These are phyloP conservation scores for Colletotrichum nymphaeae DNA, from an alignment of 2,329 filamentous ascomycete species.

Conservation along the genomic window DNA sequence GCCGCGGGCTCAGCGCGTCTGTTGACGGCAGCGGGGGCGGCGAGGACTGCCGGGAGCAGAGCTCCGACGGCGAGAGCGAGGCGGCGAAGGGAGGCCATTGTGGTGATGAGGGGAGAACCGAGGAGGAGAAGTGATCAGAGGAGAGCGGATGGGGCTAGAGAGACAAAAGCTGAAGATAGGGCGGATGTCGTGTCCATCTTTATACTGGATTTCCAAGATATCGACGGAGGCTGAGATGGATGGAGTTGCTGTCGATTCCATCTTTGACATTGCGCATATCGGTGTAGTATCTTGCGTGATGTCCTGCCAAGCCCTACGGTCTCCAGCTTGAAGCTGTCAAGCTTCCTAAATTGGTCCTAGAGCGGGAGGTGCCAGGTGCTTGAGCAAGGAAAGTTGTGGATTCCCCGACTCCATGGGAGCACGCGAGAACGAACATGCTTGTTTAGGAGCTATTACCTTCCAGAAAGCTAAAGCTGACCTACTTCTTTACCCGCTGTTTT, in stretches of 20 bases:
- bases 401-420: neutral
- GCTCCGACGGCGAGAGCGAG: slow-evolving; percentile 46
- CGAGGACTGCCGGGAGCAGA: slow-evolving; percentile 44
- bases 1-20: slow-evolving; percentile 43
- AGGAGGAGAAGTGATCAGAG: neutral
- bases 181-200: slow-evolving; percentile 5
- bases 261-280: slow-evolving; percentile 14
- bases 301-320: slow-evolving; percentile 13
- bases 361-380: neutral
- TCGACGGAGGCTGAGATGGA: neutral
- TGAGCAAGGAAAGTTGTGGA: slow-evolving; percentile 22
- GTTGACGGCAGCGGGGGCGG: slow-evolving; percentile 38
- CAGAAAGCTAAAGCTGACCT: neutral
- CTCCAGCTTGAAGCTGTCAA: slow-evolving; percentile 25
- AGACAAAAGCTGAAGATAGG: neutral
- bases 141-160: slow-evolving; percentile 17
- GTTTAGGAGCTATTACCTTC: slow-evolving; percentile 2
- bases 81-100: slow-evolving; percentile 45
- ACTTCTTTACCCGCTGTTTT: neutral
- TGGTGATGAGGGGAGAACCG: slow-evolving; percentile 13
- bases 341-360: slow-evolving; percentile 31
- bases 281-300: slow-evolving; percentile 33
- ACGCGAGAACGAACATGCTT: neutral
- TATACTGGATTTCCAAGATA: slow-evolving; percentile 15
- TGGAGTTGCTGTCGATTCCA: neutral